Conservation (phyloP, 495 filamentous ascomycete genomes). For the Penicillium psychrofluorescens region DNA sequence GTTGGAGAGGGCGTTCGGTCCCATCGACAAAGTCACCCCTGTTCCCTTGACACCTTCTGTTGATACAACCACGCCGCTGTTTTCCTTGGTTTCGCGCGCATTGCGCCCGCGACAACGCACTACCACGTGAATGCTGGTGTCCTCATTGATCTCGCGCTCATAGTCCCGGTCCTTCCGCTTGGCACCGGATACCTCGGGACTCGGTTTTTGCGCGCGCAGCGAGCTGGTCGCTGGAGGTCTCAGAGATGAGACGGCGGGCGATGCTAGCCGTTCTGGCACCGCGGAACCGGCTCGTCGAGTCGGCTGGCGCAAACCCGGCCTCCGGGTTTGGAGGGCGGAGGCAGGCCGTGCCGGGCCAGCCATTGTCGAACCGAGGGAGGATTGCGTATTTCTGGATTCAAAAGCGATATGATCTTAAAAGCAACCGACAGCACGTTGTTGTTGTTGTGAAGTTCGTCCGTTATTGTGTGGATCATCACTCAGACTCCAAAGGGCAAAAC, state of each 20-base stretch:
- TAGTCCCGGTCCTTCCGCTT: conserved; percentile 82
- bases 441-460: too few species aligned
- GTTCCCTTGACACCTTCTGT: conserved; percentile 84
- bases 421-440: too few species aligned
- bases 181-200: conserved; percentile 29
- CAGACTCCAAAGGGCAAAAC: conserved; percentile 27
- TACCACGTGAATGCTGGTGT: conserved; percentile 96
- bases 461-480: neutral
- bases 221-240: conserved; percentile 41
- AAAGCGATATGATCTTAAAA: too few species aligned
- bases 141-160: conserved; percentile 63
- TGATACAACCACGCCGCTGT: conserved; percentile 81
- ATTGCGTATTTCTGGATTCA: neutral
- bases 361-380: conserved; percentile 28
- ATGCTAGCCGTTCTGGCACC: conserved; percentile 39
- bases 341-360: conserved; percentile 47
- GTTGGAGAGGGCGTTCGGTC: conserved; percentile 82
- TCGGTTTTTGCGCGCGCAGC: conserved; percentile 30
- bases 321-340: conserved; percentile 43
- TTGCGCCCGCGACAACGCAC: conserved; percentile 90
- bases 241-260: conserved; percentile 54
- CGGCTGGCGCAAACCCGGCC: conserved; percentile 50
- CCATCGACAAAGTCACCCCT: conserved; percentile 82
- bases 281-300: conserved; percentile 28
- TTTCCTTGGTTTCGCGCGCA: conserved; percentile 85